Evolutionary conservation across 768 basidiomycete genomes (phyloP), one percentile per base, ranked within the genome.

Genomic region (Lanmaoa pseudosensibilis): DNA sequence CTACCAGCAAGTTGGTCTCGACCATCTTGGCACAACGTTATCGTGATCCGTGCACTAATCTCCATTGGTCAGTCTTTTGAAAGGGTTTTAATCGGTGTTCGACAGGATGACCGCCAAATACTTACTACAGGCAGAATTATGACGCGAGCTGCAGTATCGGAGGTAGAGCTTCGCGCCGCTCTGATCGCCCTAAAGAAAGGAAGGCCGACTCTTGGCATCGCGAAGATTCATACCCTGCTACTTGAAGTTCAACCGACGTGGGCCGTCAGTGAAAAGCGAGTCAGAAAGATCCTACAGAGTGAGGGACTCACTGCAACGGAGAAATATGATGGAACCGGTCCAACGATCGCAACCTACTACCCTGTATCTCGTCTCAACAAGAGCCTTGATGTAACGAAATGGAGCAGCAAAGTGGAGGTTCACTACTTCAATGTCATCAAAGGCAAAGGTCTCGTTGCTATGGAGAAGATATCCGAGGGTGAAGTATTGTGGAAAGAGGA

Each of bases 401-500:
- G 86, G 82, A 84, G 84, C 23, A 68, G 69, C 13, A 88, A 86
- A 64, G 78, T 90, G 11, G 76, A 81, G 43, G 88, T 91, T 7
- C 80, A 77, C 65, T 80, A 84, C 71, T 92, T 92, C 64, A 78
- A 83, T 46, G 77, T 78, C 57, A 75, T 76, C 55, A 93, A 87
- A 65, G 93, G 94, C 3, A 94, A 94, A 64, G 94, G 93, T 0
- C 75, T 96, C 36, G 82, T 94, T 0, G 90, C 91, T 2, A 81
- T 73, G 34, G 81, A 84, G 48, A 75, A 79, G 32, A 87, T 95
- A 51, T 73, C 74, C 25, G 81, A 84, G 63, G 90, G 88, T 0
- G 90, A 94, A 58, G 74, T 83, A 5, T 69, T 96, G 18, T 94
- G 93, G 91, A 87, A 84, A 56, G 92, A 95, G 66, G 88, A 92